Evolutionary conservation across 257 asterid genomes (phyloP), one percentile per base, ranked within the genome.

Genomic region (Leonotis leonurus): DNA sequence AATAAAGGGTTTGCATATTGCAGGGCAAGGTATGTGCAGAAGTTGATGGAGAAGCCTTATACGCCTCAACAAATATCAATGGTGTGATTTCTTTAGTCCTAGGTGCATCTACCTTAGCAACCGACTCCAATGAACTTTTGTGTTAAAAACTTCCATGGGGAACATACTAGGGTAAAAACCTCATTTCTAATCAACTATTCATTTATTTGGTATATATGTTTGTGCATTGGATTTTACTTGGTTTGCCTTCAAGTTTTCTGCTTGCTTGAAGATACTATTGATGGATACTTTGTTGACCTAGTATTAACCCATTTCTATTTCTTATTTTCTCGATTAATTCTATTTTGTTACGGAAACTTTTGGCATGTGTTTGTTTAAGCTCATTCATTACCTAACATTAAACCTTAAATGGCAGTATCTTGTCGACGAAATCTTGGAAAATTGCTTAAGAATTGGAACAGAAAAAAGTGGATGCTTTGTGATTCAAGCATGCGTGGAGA

Each of bases 391-490:
- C 61, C 68, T 79, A 54, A 75, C 46, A 13, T 14, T 61, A 54
- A 22, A 33, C 75, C 71, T 27, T 41, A 12, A 55, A 54, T 62
- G 60, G 69, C 88, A 89, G 95, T 45, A 60, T 65, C 77, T 89
- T 64, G 59, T 86, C 70, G 56, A 55, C 11, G 87, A 68, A 51
- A 75, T 86, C 30, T 75, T 77, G 8, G 51, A 60, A 8, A 75
- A 80, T 61, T 83, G 87, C 82, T 70, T 72, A 22, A 61, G 17
- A 61, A 83, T 90, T 36, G 94, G 89, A 14, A 87, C 86, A 22
- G 64, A 75, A 75, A 85, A 76, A 75, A 75, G 78, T 11, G 97
- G 97, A n/a, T 90, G 96, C 65, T 75, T 87, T 43, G 89, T 87
- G 64, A 64, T 90, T 35, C 95, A 88, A 29, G 43, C 73, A n/a